phyloP scores from a whole-genome alignment of 176 grass and related monocot genomes.

The Olyra latifolia region DNA sequence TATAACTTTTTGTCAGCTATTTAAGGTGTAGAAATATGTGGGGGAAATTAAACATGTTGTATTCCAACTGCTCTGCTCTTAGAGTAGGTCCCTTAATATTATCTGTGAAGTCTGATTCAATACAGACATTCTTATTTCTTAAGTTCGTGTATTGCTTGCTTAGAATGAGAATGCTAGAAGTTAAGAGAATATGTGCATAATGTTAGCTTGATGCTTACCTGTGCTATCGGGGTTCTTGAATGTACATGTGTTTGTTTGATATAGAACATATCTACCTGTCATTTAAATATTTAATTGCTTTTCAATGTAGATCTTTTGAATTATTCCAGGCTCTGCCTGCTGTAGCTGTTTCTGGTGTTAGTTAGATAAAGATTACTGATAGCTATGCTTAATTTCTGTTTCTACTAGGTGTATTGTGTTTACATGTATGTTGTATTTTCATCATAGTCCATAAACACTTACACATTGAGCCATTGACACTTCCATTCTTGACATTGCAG shows the following conservation, averaged over 20 bases:
- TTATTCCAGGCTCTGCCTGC: constrained; percentile 3
- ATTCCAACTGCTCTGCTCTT: background rate
- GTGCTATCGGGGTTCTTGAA: background rate
- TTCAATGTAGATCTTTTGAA: background rate
- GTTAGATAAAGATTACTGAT: background rate
- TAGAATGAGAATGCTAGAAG: background rate
- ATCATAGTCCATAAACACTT: background rate
- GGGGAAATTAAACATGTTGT: background rate
- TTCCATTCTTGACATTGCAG: constrained; percentile 33
- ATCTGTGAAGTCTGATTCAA: constrained; percentile 13
- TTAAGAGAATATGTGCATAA: background rate
- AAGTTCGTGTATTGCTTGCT: background rate
- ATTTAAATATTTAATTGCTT: background rate
- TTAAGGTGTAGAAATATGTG: background rate
- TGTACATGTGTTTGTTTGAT: background rate
- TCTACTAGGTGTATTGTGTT: background rate
- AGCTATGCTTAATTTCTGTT: background rate
- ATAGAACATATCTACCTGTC: background rate
- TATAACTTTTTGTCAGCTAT: background rate
- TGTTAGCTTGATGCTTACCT: background rate
- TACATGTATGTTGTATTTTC: background rate
- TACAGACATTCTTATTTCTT: background rate
- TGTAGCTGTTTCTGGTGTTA: constrained; percentile 2
- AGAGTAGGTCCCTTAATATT: background rate
- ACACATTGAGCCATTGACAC: constrained; percentile 15